A percentile compares a stretch with the other conserved stretches of the same genome.
These are phyloP conservation scores for Exutisphaerella laricina DNA, from an alignment of 2,329 filamentous ascomycete genomes.

Conservation along the genomic window DNA sequence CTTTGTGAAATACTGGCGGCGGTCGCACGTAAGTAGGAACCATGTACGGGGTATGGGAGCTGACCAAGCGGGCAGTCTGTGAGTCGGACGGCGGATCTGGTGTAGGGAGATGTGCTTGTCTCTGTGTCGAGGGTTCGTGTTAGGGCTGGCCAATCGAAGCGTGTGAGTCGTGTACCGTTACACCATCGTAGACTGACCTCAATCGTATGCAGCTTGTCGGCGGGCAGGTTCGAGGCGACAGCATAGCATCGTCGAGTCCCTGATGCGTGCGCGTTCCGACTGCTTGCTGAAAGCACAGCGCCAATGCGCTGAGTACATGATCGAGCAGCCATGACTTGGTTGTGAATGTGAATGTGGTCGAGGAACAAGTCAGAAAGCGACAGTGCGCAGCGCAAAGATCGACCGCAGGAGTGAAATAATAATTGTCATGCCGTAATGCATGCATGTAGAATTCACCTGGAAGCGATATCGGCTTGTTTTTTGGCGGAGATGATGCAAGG, in stretches of 20 bases:
- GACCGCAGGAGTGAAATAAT: neutral
- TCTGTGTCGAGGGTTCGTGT: constrained; percentile 32
- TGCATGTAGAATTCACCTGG: too few species aligned
- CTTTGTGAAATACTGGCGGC: constrained; percentile 80
- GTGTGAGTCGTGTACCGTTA: too few species aligned
- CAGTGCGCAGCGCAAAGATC: too few species aligned
- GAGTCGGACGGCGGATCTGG: constrained; percentile 71
- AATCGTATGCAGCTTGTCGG: constrained; percentile 32
- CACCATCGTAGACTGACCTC: constrained; percentile 20
- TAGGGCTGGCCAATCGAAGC: too few species aligned
- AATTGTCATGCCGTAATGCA: too few species aligned
- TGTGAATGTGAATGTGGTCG: too few species aligned
- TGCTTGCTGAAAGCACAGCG: constrained; percentile 14
- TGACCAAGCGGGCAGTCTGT: constrained; percentile 66
- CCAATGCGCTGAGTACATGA: constrained; percentile 23
- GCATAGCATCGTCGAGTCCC: constrained; percentile 22
- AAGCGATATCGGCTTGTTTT: too few species aligned
- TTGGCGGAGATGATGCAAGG: too few species aligned
- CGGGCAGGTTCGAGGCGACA: constrained; percentile 39
- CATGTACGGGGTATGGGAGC: constrained; percentile 79
- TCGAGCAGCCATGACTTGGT: constrained; percentile 2
- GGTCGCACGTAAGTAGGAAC: constrained; percentile 92
- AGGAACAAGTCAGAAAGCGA: too few species aligned
- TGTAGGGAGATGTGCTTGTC: constrained; percentile 53
- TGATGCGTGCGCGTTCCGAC: constrained; percentile 1